Evolutionary conservation across 2,329 filamentous ascomycete species (phyloP).

Genomic region (Rhexocercosporidium sp.): DNA sequence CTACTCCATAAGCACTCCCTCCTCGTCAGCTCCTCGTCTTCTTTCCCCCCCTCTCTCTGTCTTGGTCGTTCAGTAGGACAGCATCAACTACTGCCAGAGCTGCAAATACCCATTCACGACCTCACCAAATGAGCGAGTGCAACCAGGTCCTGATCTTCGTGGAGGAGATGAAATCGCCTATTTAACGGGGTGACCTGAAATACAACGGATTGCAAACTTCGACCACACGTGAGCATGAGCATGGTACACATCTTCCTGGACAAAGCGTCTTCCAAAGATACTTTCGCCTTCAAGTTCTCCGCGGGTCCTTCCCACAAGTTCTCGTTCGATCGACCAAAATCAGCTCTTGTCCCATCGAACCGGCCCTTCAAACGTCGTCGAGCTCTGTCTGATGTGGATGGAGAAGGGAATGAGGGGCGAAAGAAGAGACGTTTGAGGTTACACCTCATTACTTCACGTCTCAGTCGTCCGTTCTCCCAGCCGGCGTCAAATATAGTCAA

Average conservation of each 20-base stretch:
- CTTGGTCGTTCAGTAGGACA: not conserved
- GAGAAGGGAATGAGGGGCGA: slow-evolving; percentile 37
- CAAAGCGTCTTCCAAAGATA: slow-evolving; percentile 28
- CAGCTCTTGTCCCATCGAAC: slow-evolving; percentile 27
- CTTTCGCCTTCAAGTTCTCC: slow-evolving; percentile 46
- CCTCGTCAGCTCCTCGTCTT: not conserved
- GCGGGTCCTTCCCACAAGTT: slow-evolving; percentile 42
- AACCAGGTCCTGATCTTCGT: slow-evolving; percentile 40
- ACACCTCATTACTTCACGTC: slow-evolving; percentile 69
- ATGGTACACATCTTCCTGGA: slow-evolving; percentile 39
- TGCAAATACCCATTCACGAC: slow-evolving; percentile 14
- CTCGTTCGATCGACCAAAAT: slow-evolving; percentile 42
- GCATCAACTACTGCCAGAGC: slow-evolving; percentile 22
- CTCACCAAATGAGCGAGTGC: slow-evolving; percentile 40
- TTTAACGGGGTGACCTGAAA: slow-evolving; percentile 27
- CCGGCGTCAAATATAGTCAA: slow-evolving; percentile 74
- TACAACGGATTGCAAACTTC: slow-evolving; percentile 3
- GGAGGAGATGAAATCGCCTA: slow-evolving; percentile 42
- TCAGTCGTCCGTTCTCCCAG: slow-evolving; percentile 71
- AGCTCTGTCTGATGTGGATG: slow-evolving; percentile 43
- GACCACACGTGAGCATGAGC: slow-evolving; percentile 36
- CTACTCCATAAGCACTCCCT: not conserved
- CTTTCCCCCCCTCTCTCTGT: slow-evolving; percentile 11
- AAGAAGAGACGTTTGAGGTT: slow-evolving; percentile 73
- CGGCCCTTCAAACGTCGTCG: slow-evolving; percentile 41